Evolutionary conservation across 495 filamentous ascomycete species (phyloP).

Genomic region (Xylaria flabelliformis): DNA sequence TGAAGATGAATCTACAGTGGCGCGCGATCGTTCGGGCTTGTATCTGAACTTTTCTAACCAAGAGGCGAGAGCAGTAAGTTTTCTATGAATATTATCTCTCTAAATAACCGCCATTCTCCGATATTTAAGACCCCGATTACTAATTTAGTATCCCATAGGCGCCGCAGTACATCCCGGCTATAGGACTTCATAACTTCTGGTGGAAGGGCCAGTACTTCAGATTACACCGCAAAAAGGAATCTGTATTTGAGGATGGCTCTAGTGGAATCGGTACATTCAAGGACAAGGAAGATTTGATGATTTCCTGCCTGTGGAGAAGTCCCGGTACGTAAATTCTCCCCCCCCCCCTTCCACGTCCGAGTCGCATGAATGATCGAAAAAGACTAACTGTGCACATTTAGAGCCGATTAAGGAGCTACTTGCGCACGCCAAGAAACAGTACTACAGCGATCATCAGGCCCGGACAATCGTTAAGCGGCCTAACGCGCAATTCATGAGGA

Average conservation of each 20-base stretch:
- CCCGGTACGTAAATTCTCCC: constrained; percentile 35
- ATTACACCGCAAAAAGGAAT: constrained; percentile 47
- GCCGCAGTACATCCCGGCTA: constrained; percentile 48
- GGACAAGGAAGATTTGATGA: constrained; percentile 48
- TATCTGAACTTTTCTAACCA: constrained; percentile 56
- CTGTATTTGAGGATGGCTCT: constrained; percentile 39
- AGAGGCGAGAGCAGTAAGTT: constrained; percentile 43
- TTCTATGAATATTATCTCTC: background rate
- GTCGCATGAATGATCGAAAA: background rate
- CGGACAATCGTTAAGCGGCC: constrained; percentile 61
- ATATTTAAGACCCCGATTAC: background rate
- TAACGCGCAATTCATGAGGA: constrained; percentile 38
- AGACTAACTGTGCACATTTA: constrained; percentile 19
- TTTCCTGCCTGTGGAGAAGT: constrained; percentile 53
- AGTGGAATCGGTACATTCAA: constrained; percentile 40
- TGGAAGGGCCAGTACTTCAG: constrained; percentile 47
- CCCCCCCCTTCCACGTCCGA: background rate
- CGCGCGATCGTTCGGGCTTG: constrained; percentile 41
- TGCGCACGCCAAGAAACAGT: constrained; percentile 59
- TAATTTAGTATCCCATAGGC: constrained; percentile 28
- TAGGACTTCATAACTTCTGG: constrained; percentile 52
- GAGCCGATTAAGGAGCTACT: constrained; percentile 69
- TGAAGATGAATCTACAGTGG: constrained; percentile 47
- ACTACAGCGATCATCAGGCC: constrained; percentile 51
- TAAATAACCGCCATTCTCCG: background rate